Evolutionary conservation across 1,139 yeast species (phyloP).

Genomic region (Blastobotrys apis): DNA sequence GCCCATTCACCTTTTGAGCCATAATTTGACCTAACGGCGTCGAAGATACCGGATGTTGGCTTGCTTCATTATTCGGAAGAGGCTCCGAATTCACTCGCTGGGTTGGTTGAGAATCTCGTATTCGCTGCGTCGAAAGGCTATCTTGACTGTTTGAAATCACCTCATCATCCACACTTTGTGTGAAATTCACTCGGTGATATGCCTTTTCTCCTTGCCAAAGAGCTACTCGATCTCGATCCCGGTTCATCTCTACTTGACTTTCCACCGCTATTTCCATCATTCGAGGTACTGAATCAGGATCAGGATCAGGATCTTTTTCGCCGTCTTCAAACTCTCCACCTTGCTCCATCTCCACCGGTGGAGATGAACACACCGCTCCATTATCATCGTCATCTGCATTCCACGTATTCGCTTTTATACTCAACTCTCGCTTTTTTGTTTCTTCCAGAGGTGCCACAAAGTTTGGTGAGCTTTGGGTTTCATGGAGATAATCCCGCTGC

Average conservation of each 20-base stretch:
- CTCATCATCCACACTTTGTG: not conserved
- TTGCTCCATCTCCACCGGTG: not conserved
- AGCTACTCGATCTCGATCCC: conserved; percentile 5
- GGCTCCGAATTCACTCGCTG: too few species aligned
- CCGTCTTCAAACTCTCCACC: conserved; percentile 9
- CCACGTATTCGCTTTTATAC: conserved; percentile 7
- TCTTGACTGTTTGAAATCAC: not conserved
- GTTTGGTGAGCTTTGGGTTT: conserved; percentile 9
- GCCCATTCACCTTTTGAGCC: too few species aligned
- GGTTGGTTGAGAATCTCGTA: too few species aligned
- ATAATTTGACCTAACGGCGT: too few species aligned
- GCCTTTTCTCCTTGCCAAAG: conserved; percentile 5
- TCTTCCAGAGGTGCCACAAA: not conserved
- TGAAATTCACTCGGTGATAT: conserved; percentile 1
- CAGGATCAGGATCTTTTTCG: conserved; percentile 6
- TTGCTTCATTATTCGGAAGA: too few species aligned
- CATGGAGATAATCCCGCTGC: conserved; percentile 5
- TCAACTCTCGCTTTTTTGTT: not conserved
- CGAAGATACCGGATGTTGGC: too few species aligned
- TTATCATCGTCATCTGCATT: not conserved
- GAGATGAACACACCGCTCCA: conserved; percentile 2
- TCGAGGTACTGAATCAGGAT: conserved; percentile 8
- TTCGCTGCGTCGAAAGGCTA: too few species aligned
- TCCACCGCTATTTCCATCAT: conserved; percentile 3
- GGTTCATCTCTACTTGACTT: conserved; percentile 12